Evolutionary conservation across 2,329 filamentous ascomycete genomes (phyloP).

Genomic region (Byssothecium circinans): DNA sequence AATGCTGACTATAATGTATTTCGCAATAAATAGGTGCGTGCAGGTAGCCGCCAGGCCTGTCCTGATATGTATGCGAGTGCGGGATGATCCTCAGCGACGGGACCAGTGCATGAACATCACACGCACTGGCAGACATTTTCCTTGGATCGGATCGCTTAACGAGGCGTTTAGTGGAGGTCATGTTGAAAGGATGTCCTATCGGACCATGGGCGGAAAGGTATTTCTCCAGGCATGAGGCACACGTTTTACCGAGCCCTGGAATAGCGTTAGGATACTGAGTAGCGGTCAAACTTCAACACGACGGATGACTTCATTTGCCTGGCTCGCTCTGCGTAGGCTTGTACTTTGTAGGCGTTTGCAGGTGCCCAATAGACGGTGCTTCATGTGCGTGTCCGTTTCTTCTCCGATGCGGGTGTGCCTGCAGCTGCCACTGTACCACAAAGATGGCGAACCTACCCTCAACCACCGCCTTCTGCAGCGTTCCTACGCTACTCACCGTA

Average conservation of each 20-base stretch:
- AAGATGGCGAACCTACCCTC: too few species aligned
- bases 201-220: too few species aligned
- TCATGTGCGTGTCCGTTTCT: not conserved
- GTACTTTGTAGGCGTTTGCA: too few species aligned
- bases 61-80: conserved; percentile 10
- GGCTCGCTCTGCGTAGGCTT: too few species aligned
- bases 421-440: not conserved
- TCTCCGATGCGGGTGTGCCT: not conserved
- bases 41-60: not conserved
- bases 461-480: too few species aligned
- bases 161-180: not conserved
- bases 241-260: too few species aligned
- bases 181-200: not conserved
- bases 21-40: not conserved
- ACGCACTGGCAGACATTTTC: not conserved
- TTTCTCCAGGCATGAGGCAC: too few species aligned
- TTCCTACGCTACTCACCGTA: too few species aligned
- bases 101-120: conserved; percentile 6
- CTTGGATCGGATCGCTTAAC: not conserved
- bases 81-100: conserved; percentile 13
- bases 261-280: too few species aligned
- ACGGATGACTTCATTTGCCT: too few species aligned
- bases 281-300: too few species aligned
- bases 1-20: not conserved
- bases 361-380: not conserved